Evolutionary conservation across 805 yeast species (phyloP).

Genomic region (Candida verbasci): DNA sequence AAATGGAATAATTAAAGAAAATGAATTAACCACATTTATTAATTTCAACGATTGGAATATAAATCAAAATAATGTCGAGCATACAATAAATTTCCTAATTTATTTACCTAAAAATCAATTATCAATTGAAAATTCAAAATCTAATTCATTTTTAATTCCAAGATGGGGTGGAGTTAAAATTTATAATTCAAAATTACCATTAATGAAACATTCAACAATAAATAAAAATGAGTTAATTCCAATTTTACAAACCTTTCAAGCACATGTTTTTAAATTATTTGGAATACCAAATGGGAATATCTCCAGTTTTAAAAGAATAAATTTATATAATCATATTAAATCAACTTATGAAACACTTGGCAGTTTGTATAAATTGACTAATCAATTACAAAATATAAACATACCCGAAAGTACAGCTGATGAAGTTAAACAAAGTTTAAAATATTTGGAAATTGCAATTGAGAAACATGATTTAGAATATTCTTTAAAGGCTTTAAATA

Average conservation of each 20-base stretch:
- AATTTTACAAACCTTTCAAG: conserved; percentile 62
- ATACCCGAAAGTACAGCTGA: conserved; percentile 69
- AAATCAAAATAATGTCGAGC: conserved; percentile 53
- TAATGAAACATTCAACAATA: conserved; percentile 27
- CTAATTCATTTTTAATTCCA: conserved; percentile 71
- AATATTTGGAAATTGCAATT: conserved; percentile 31
- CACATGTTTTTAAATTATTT: conserved; percentile 68
- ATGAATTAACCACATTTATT: conserved; percentile 68
- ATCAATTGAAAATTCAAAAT: conserved; percentile 40
- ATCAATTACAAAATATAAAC: conserved; percentile 71
- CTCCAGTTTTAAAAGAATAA: conserved; percentile 61
- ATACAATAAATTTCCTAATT: conserved; percentile 65
- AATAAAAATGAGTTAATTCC: conserved; percentile 46
- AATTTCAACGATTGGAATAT: conserved; percentile 85
- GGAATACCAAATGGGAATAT: conserved; percentile 66
- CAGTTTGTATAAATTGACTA: conserved; percentile 66
- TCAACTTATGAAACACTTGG: conserved; percentile 65
- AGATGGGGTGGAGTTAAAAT: conserved; percentile 85
- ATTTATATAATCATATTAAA: conserved; percentile 53
- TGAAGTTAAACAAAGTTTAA: conserved; percentile 52
- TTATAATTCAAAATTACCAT: conserved; percentile 27
- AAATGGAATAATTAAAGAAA: conserved; percentile 34
- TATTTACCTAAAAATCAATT: conserved; percentile 55
- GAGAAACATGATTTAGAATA: conserved; percentile 31
- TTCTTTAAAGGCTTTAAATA: conserved; percentile 50